A percentile compares a stretch with the other conserved stretches of the same genome.
Conservation (phyloP, 164 flowering plant species). For the Paratinospora sagittata region DNA sequence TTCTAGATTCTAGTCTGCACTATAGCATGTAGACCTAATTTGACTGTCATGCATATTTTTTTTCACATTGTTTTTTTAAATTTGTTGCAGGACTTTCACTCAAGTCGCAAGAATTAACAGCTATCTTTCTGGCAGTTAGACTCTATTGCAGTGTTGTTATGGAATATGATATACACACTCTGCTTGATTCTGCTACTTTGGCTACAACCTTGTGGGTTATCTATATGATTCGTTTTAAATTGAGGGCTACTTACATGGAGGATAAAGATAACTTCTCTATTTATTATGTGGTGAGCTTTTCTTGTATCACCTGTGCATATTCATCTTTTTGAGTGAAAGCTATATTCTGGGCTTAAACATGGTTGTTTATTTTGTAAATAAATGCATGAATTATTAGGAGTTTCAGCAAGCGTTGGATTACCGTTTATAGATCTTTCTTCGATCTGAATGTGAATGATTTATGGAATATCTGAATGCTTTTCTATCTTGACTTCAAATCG, state of each 20-base stretch:
- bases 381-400: background rate
- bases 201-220: constrained; percentile 39
- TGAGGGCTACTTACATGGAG: constrained; percentile 34
- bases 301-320: background rate
- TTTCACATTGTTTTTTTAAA: constrained; percentile 4
- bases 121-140: constrained; percentile 46
- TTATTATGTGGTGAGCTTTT: constrained; percentile 33
- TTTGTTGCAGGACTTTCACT: constrained; percentile 43
- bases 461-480: background rate
- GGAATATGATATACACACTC: constrained; percentile 48
- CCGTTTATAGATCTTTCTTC: background rate
- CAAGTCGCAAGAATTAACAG: constrained; percentile 46
- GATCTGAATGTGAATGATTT: background rate
- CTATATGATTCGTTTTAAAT: constrained; percentile 32
- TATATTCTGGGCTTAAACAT: background rate
- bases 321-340: background rate
- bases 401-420: background rate
- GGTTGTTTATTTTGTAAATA: background rate
- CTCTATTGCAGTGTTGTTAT: constrained; percentile 48
- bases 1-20: background rate
- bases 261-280: constrained; percentile 36
- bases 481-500: background rate
- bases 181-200: constrained; percentile 42
- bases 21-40: background rate
- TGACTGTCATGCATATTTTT: background rate